Evolutionary conservation across 179 eudicot species (phyloP).

Genomic region (Beta lomatogona): DNA sequence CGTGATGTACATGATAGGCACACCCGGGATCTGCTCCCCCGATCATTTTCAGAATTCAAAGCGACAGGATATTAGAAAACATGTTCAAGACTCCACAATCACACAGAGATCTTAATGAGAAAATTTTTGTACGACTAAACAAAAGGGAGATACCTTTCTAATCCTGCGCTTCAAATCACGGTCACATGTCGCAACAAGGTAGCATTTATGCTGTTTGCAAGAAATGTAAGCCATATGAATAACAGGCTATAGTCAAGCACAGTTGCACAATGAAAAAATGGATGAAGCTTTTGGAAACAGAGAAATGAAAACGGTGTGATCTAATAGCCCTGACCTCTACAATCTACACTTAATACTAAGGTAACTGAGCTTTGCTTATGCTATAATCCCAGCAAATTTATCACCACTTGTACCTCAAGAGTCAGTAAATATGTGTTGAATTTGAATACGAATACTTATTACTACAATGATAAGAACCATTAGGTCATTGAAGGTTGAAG

Average conservation of each 20-base stretch:
- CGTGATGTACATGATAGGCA: conserved; percentile 97
- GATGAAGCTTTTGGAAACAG: neutral
- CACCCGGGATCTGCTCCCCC: conserved; percentile 81
- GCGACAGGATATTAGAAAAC: neutral
- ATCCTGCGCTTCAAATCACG: conserved; percentile 95
- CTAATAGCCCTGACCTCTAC: neutral
- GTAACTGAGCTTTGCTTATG: neutral
- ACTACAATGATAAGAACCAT: neutral
- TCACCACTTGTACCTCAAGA: neutral
- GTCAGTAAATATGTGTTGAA: neutral
- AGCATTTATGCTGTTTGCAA: conserved; percentile 84
- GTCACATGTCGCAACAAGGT: conserved; percentile 97
- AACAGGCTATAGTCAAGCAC: neutral
- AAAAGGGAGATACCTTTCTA: conserved; percentile 60
- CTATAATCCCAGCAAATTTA: neutral
- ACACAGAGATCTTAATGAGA: neutral
- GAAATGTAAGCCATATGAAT: conserved; percentile 15
- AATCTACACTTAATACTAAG: neutral
- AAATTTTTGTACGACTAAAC: neutral
- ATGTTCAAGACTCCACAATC: neutral
- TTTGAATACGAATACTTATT: neutral
- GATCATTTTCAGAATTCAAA: neutral
- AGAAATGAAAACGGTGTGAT: neutral
- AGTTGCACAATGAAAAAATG: neutral
- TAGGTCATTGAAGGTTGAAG: neutral